Percentiles rank a stretch among this genome's conserved stretches.
phyloP scores from a whole-genome alignment of 306 rosid genomes.

The Alnus glutinosa region DNA sequence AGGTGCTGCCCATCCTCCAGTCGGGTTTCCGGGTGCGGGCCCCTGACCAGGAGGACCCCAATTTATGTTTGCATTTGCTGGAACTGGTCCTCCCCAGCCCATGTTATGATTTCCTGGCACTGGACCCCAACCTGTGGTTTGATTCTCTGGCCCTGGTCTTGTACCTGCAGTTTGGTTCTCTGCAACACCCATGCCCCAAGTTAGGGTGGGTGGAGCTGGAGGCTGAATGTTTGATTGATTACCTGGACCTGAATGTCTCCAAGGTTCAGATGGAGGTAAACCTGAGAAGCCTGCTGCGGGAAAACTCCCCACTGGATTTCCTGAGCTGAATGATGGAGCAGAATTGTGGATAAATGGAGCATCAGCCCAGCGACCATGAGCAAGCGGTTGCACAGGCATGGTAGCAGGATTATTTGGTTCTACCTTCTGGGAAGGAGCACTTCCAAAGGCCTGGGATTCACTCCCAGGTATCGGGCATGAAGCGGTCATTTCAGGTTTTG shows the following conservation, averaged over 20 bases:
- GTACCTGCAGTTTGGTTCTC: slow-evolving; percentile 50
- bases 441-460: slow-evolving; percentile 55
- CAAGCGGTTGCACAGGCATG: slow-evolving; percentile 54
- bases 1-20: slow-evolving; percentile 74
- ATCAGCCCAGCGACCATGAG: slow-evolving; percentile 66
- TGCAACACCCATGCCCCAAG: slow-evolving; percentile 61
- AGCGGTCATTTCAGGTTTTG: slow-evolving; percentile 43
- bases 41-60: slow-evolving; percentile 59
- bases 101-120: slow-evolving; percentile 66
- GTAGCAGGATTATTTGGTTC: slow-evolving; percentile 54
- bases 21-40: slow-evolving; percentile 57
- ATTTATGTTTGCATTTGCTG: slow-evolving; percentile 55
- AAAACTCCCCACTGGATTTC: slow-evolving; percentile 52
- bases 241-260: slow-evolving; percentile 69
- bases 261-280: slow-evolving; percentile 53
- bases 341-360: slow-evolving; percentile 53
- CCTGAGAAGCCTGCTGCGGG: slow-evolving; percentile 41
- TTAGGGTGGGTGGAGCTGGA: slow-evolving; percentile 48
- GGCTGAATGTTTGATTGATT: slow-evolving; percentile 58
- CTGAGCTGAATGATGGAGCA: slow-evolving; percentile 43
- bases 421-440: slow-evolving; percentile 45
- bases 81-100: slow-evolving; percentile 63
- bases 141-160: slow-evolving; percentile 40
- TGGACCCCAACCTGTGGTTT: slow-evolving; percentile 53
- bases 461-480: slow-evolving; percentile 37